These are phyloP conservation scores for Penicillium sp. DNA, from an alignment of 2,329 filamentous ascomycete species.

Conservation along the genomic window DNA sequence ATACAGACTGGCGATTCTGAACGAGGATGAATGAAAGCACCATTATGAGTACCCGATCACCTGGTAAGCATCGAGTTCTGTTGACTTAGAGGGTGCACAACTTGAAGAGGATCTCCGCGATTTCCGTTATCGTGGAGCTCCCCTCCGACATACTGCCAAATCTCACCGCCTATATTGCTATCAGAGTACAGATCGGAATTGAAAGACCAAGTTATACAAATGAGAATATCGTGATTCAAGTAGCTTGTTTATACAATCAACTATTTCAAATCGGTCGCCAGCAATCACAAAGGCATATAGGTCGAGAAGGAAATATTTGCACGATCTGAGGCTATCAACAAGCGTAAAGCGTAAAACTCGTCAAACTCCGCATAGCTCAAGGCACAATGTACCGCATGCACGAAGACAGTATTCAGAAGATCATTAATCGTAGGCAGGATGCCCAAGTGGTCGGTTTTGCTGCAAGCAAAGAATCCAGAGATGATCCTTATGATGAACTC, in stretches of 20 bases:
- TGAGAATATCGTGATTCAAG: neutral
- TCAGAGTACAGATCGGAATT: neutral
- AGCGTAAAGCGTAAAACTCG: constrained; percentile 25
- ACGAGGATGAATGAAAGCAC: constrained; percentile 87
- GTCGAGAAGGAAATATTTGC: neutral
- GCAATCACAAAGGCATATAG: neutral
- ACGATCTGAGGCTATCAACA: constrained; percentile 13
- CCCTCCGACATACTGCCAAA: constrained; percentile 31
- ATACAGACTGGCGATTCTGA: constrained; percentile 76
- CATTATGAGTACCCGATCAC: constrained; percentile 35
- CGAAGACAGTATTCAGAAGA: neutral
- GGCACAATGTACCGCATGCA: neutral
- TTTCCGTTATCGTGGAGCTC: constrained; percentile 26
- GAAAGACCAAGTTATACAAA: neutral
- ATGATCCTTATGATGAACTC: constrained; percentile 10
- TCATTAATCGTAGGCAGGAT: constrained; percentile 5
- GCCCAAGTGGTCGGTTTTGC: neutral
- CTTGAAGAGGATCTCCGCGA: constrained; percentile 25
- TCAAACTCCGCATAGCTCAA: constrained; percentile 11
- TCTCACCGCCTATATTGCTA: constrained; percentile 24
- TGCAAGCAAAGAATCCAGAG: neutral
- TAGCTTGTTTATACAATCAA: neutral
- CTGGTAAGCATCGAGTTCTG: constrained; percentile 20
- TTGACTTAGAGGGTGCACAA: constrained; percentile 10
- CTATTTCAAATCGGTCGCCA: neutral